Evolutionary conservation across 2,329 filamentous ascomycete genomes (phyloP).

Genomic region (Xylaria digitata): DNA sequence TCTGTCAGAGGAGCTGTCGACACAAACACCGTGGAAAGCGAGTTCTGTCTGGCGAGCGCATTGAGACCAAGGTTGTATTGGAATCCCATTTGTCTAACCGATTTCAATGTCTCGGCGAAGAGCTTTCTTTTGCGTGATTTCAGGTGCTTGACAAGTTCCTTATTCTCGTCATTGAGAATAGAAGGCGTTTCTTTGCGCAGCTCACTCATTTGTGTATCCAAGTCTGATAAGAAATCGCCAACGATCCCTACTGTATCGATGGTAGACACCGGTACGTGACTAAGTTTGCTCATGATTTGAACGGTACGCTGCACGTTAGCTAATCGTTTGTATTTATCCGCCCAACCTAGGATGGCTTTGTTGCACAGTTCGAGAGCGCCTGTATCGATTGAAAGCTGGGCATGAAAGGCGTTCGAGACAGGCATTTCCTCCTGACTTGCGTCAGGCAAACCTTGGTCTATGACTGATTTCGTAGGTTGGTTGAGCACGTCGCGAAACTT

Average conservation of each 20-base stretch:
- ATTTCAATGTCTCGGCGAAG: conserved; percentile 87
- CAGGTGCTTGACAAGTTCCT: conserved; percentile 83
- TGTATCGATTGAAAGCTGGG: conserved; percentile 51
- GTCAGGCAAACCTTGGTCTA: conserved; percentile 70
- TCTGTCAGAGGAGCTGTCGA: conserved; percentile 58
- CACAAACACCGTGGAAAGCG: conserved; percentile 76
- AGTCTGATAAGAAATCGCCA: conserved; percentile 73
- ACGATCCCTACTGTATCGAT: conserved; percentile 70
- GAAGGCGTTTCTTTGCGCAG: conserved; percentile 86
- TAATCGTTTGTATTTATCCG: conserved; percentile 70
- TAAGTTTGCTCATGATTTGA: conserved; percentile 77
- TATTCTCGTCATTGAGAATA: conserved; percentile 87
- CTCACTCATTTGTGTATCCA: conserved; percentile 75
- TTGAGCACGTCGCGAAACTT: conserved; percentile 87
- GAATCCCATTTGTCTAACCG: conserved; percentile 88
- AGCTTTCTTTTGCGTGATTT: conserved; percentile 91
- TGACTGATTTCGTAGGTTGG: conserved; percentile 76
- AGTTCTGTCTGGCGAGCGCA: conserved; percentile 77
- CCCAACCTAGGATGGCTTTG: conserved; percentile 54
- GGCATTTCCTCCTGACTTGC: conserved; percentile 45
- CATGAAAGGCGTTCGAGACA: conserved; percentile 33
- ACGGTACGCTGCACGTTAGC: conserved; percentile 76
- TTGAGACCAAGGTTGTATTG: conserved; percentile 82
- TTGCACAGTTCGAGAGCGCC: conserved; percentile 51
- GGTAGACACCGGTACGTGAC: conserved; percentile 61